Percentiles rank a stretch among this genome's conserved stretches.
Conservation (phyloP, 805 yeast species). For the Lipomyces sp. region DNA sequence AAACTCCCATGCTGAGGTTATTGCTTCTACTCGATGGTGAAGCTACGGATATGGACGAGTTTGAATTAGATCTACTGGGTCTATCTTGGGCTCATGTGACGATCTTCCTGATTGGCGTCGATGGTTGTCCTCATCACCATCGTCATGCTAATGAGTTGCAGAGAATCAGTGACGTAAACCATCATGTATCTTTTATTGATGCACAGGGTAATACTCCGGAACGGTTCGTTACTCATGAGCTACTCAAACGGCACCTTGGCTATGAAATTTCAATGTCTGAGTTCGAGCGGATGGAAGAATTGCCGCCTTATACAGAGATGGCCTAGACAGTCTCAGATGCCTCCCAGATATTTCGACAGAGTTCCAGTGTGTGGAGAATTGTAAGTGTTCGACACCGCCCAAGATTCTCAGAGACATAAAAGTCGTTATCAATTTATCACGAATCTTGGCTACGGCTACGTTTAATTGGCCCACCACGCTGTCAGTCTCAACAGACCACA, state of each 20-base stretch:
- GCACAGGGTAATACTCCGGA: constrained; percentile 1
- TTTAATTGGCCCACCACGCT: too few relatives aligned
- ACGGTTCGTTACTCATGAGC: constrained; percentile 5
- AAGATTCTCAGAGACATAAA: too few relatives aligned
- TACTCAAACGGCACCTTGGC: constrained; percentile 1
- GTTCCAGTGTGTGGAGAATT: not conserved
- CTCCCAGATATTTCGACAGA: not conserved
- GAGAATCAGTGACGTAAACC: constrained; percentile 5
- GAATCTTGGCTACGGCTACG: too few relatives aligned
- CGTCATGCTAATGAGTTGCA: constrained; percentile 9
- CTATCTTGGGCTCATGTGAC: constrained; percentile 7
- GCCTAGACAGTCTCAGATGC: not conserved
- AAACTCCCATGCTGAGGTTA: not conserved
- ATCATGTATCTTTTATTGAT: constrained; percentile 6
- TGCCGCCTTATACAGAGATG: not conserved
- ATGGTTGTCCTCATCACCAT: constrained; percentile 8
- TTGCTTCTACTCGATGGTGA: constrained; percentile 7
- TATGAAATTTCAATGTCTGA: constrained; percentile 7
- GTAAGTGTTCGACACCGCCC: not conserved
- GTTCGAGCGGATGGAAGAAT: constrained; percentile 8
- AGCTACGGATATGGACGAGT: constrained; percentile 11
- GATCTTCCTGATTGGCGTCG: constrained; percentile 4
- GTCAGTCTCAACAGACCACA: too few relatives aligned
- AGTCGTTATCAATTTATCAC: too few relatives aligned
- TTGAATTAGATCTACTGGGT: constrained; percentile 8